phyloP scores from a whole-genome alignment of 345 rosid genomes.

The Arabidopsis thaliana region TAIR10.1 NC_003076.8:5482501-5483000 shows the following conservation, averaged over 20 bases:
- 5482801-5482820: slow-evolving; percentile 68
- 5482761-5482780: slow-evolving; percentile 58
- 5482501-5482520: slow-evolving; percentile 57
- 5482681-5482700: slow-evolving; percentile 72
- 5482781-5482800: slow-evolving; percentile 46
- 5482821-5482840: slow-evolving; percentile 46
- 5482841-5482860: slow-evolving; percentile 56
- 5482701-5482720: slow-evolving; percentile 42
- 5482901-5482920: slow-evolving; percentile 60
- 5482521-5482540: slow-evolving; percentile 56
- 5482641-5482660: slow-evolving; percentile 74
- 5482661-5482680: slow-evolving; percentile 74
- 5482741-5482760: slow-evolving; percentile 66
- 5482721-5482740: slow-evolving; percentile 49
- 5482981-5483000: slow-evolving; percentile 58
- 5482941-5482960: slow-evolving; percentile 61
- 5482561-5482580: background rate
- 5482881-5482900: slow-evolving; percentile 70
- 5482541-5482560: slow-evolving; percentile 73
- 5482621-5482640: slow-evolving; percentile 35
- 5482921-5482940: slow-evolving; percentile 55
- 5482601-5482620: too few species aligned
- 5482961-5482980: slow-evolving; percentile 48
- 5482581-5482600: too few species aligned
- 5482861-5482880: slow-evolving; percentile 57